Conservation (phyloP, 2,329 filamentous ascomycete genomes). For the Arthrobotrys entomopaga region DNA sequence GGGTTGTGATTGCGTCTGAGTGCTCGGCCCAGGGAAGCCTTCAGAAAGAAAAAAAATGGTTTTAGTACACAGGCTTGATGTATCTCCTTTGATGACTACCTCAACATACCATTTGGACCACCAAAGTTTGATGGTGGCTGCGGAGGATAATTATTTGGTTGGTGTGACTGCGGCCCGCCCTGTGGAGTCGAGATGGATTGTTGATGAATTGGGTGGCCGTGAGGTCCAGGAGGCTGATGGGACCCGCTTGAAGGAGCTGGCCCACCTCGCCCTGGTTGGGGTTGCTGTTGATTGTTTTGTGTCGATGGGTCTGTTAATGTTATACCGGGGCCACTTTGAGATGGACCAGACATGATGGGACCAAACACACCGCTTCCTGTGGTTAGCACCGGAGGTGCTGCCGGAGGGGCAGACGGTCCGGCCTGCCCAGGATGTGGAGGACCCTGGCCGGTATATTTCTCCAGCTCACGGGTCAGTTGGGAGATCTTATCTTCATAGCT, state of each 20-base stretch:
- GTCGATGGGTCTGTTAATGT: constrained; percentile 78
- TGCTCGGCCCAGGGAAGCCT: constrained; percentile 25
- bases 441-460: constrained; percentile 71
- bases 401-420: constrained; percentile 80
- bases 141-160: constrained; percentile 76
- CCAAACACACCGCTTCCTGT: constrained; percentile 91
- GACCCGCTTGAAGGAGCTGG: constrained; percentile 72
- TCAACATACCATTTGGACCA: constrained; percentile 69
- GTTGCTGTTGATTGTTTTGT: constrained; percentile 71
- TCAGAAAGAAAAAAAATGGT: constrained; percentile 14
- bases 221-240: constrained; percentile 62
- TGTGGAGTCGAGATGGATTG: constrained; percentile 67
- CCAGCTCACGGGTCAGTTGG: constrained; percentile 86
- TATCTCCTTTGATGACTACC: constrained; percentile 54
- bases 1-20: constrained; percentile 65
- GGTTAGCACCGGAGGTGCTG: constrained; percentile 78
- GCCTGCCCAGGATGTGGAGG: constrained; percentile 67
- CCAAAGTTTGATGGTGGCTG: constrained; percentile 71
- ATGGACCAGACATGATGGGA: constrained; percentile 87
- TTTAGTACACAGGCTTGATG: constrained; percentile 3
- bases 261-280: constrained; percentile 67
- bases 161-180: constrained; percentile 69
- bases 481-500: constrained; percentile 95
- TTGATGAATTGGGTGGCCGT: constrained; percentile 71
- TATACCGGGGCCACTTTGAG: constrained; percentile 81